Conservation (phyloP, 23 red algal species). For the Gracilaria gracilis region DNA sequence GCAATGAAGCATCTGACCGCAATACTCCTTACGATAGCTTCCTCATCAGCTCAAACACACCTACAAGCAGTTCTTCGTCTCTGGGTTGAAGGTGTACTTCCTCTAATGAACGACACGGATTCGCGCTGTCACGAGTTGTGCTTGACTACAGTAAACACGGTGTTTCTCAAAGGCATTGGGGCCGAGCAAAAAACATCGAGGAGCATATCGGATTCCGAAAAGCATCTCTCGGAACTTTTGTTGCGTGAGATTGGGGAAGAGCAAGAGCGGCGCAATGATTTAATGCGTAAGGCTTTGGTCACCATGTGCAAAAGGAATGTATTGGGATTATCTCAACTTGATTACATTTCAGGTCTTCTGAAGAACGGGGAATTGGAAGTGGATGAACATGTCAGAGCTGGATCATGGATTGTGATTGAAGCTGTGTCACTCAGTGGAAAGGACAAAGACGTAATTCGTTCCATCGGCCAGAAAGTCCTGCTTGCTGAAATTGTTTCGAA, state of each 20-base stretch:
- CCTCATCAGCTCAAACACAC: not conserved
- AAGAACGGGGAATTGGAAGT: no score
- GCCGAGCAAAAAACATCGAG: not conserved
- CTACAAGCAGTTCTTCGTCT: constrained; percentile 11
- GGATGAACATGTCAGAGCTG: constrained; percentile 10
- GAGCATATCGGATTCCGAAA: not conserved
- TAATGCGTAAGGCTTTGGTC: not conserved
- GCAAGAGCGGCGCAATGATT: not conserved
- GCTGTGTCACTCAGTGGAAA: constrained; percentile 32
- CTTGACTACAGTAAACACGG: constrained; percentile 6
- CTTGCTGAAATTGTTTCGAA: constrained; percentile 19
- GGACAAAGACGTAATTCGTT: constrained; percentile 1
- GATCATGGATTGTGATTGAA: constrained; percentile 36
- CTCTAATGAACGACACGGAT: constrained; percentile 46
- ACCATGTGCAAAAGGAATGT: constrained; percentile 3
- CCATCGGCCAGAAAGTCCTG: not conserved
- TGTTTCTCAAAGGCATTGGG: constrained; percentile 14
- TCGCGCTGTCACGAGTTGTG: constrained; percentile 45
- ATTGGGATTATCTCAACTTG: not conserved
- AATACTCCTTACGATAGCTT: constrained; percentile 25
- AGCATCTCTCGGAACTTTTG: not conserved
- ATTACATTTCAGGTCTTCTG: not conserved
- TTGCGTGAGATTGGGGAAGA: constrained; percentile 2
- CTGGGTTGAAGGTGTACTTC: constrained; percentile 41
- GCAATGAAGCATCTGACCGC: constrained; percentile 11